These are phyloP conservation scores for Ettlia oleoabundans DNA, from an alignment of 139 green algal genomes.

Conservation along the genomic window DNA sequence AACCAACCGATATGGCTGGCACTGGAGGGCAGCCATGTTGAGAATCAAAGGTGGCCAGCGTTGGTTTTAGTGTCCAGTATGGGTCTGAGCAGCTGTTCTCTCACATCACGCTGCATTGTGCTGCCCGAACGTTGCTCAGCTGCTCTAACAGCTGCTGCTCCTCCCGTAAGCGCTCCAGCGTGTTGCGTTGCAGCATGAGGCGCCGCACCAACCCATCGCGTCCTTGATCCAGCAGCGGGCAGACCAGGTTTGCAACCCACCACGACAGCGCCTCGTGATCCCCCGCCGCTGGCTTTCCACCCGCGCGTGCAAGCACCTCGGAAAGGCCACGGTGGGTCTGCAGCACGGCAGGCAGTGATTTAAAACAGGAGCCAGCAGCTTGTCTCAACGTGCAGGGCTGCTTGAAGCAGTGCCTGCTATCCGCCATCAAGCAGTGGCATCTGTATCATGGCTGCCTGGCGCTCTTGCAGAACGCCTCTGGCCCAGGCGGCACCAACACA, in stretches of 20 bases:
- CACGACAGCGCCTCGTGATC: conserved; percentile 57
- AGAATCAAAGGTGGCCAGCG: too few species aligned
- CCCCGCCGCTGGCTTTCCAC: conserved; percentile 39
- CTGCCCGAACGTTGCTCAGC: not conserved
- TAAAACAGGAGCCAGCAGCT: not conserved
- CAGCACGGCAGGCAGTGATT: not conserved
- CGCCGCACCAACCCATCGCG: not conserved
- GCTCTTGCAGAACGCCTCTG: too few species aligned
- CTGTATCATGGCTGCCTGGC: too few species aligned
- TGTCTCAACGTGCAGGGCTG: not conserved
- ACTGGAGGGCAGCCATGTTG: too few species aligned
- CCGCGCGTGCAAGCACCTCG: conserved; percentile 43
- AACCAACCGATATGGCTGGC: too few species aligned
- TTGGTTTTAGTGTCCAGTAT: not conserved
- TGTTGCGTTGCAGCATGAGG: not conserved
- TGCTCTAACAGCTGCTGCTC: not conserved
- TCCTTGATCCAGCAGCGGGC: not conserved
- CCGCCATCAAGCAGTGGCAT: not conserved
- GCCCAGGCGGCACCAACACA: too few species aligned
- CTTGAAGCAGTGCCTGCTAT: too few species aligned
- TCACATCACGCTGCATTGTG: conserved; percentile 2
- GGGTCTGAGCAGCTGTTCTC: not conserved
- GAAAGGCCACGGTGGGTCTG: not conserved
- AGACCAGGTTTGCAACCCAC: conserved; percentile 49
- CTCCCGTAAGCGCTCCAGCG: not conserved